Evolutionary conservation across 805 yeast genomes (phyloP).

Genomic region (Myxozyma neglecta): DNA sequence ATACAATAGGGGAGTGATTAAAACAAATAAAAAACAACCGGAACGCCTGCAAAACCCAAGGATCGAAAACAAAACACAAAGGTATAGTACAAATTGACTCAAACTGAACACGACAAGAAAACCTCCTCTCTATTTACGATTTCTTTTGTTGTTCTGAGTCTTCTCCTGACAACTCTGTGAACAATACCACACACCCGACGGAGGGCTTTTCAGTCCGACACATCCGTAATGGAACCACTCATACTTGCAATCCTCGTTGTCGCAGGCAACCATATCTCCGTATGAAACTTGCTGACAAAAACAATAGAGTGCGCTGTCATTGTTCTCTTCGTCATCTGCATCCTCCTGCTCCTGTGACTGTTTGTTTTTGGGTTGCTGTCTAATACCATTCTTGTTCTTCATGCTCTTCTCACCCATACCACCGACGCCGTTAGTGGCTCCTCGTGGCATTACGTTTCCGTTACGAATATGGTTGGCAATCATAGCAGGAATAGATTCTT

Average conservation of each 20-base stretch:
- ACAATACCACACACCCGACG: conserved; percentile 93
- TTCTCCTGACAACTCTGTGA: conserved; percentile 47
- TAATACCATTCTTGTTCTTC: conserved; percentile 5
- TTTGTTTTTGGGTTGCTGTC: neutral
- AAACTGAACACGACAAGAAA: too few relatives aligned
- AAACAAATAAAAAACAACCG: neutral
- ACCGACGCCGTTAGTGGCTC: conserved; percentile 1
- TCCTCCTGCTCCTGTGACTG: conserved; percentile 9
- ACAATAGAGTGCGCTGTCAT: conserved; percentile 76
- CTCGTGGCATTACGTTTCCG: conserved; percentile 13
- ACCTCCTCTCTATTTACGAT: conserved; percentile 9
- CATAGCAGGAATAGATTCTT: conserved; percentile 14
- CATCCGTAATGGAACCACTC: conserved; percentile 98
- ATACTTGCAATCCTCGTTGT: conserved; percentile 78
- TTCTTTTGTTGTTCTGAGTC: conserved; percentile 15
- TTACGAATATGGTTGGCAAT: conserved; percentile 22
- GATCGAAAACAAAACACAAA: neutral
- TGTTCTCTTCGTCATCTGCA: conserved; percentile 37
- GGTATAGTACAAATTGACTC: neutral
- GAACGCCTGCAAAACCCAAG: neutral
- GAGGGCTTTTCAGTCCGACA: conserved; percentile 85
- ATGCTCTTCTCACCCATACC: conserved; percentile 4
- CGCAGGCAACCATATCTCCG: conserved; percentile 97
- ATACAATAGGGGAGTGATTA: neutral
- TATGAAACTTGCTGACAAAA: conserved; percentile 91